These are phyloP conservation scores for Termitomyces bulborhizus DNA, from an alignment of 768 basidiomycete genomes.

Conservation along the genomic window DNA sequence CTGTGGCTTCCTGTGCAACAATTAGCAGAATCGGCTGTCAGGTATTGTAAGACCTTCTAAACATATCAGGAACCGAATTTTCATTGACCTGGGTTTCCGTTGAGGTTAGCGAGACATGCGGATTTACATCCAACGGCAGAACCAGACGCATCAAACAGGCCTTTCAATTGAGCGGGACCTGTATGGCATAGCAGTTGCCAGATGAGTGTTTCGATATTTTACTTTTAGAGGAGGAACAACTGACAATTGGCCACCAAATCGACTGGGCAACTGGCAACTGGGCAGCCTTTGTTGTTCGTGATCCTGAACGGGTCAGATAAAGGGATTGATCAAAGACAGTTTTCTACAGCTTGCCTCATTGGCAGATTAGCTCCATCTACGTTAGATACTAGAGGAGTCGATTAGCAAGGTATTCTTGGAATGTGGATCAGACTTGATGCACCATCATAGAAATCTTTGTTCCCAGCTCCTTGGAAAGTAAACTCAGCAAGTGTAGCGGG, in stretches of 20 bases:
- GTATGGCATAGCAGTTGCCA: neutral
- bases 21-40: constrained; percentile 24
- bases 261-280: constrained; percentile 40
- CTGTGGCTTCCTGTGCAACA: constrained; percentile 29
- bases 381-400: constrained; percentile 37
- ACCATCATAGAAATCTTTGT: constrained; percentile 58
- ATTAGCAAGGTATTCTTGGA: neutral
- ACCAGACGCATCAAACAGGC: constrained; percentile 39
- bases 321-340: no score
- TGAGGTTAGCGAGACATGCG: constrained; percentile 34
- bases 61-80: neutral
- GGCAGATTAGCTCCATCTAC: constrained; percentile 60
- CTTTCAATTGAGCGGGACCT: constrained; percentile 39
- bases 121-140: constrained; percentile 48
- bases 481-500: constrained; percentile 67
- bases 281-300: constrained; percentile 41
- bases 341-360: constrained; percentile 16
- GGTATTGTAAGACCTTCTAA: neutral
- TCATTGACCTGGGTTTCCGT: constrained; percentile 19
- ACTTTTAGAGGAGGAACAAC: neutral
- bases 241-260: constrained; percentile 47
- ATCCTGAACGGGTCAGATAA: constrained; percentile 20
- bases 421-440: neutral
- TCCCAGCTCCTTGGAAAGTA: constrained; percentile 39
- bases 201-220: neutral